Base-by-base conservation (phyloP, 225 moss, liverwort and hornwort genomes). In the Takakia lepidozioides region DNA sequence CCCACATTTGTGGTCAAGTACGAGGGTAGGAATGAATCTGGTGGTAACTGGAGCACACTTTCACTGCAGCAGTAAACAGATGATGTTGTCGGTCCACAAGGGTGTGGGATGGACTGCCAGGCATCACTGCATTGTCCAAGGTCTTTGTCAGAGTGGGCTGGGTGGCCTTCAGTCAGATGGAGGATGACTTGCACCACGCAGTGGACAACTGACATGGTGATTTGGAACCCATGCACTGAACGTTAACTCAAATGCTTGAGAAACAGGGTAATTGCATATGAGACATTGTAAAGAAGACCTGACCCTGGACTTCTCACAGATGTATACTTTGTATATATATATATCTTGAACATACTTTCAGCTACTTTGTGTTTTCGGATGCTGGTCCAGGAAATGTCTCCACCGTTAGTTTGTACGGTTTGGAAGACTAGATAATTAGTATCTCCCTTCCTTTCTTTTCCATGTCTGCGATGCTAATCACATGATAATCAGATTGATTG, bases 301-400 rank as follows among this genome's bases (percentile, higher is more conserved):
- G 32, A n/a, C 18, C 29, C 29, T 28, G 49, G 19, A 49, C 16
- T 49, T 21, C 29, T 49, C 19, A 49, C 9, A 29, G 27, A 49
- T 29, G 10, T 27, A 19, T 49, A 30, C 49, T n/a, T 32, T n/a
- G n/a, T n/a, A n/a, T 18, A 29, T 49, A 32, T 49, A 32, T 30
- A 49, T 28, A 17, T 29, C 3, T 20, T 49, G 49, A 49, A 49
- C 49, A 49, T 19, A 49, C 29, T 29, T n/a, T n/a, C n/a, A n/a
- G n/a, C n/a, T n/a, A n/a, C n/a, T 16, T 20, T 49, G n/a, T 49
- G 28, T 3, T 47, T 29, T 10, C 32, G 8, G 27, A 18, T 49
- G 49, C 32, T 19, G 26, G 21, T 46, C 13, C 13, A 18, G 45
- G 45, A 20, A 13, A 24, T 11, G 21, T 46, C 21, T 24, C 25